These are phyloP conservation scores for Aquilaria agallochum DNA, from an alignment of 441 rosid species.

Conservation along the genomic window DNA sequence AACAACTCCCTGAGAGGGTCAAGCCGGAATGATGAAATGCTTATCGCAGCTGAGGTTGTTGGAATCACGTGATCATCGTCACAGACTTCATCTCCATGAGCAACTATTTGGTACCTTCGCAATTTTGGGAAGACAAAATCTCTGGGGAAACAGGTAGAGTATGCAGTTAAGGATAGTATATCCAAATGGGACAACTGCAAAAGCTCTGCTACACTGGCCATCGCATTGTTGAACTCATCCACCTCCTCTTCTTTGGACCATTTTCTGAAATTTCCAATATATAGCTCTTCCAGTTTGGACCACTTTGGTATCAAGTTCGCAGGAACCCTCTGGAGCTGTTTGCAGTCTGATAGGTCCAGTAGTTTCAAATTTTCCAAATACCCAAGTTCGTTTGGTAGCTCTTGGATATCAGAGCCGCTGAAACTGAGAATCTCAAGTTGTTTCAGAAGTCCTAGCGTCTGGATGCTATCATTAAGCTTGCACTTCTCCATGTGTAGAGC, in stretches of 20 bases:
- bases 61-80: neutral
- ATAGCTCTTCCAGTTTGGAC: slow-evolving; percentile 10
- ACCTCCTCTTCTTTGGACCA: slow-evolving; percentile 3
- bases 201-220: slow-evolving; percentile 13
- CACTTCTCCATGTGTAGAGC: neutral
- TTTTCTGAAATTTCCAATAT: neutral
- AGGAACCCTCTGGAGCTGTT: neutral
- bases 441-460: slow-evolving; percentile 4
- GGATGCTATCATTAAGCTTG: neutral
- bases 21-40: neutral
- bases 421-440: slow-evolving; percentile 15
- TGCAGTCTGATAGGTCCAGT: neutral
- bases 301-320: neutral
- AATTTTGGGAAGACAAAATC: neutral
- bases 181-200: neutral
- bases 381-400: slow-evolving; percentile 6
- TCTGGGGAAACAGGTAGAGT: neutral
- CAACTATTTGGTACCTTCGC: slow-evolving; percentile 3
- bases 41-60: neutral
- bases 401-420: neutral
- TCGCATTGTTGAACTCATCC: too few species aligned
- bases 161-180: neutral
- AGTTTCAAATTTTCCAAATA: slow-evolving; percentile 11
- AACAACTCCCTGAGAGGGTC: slow-evolving; percentile 10
- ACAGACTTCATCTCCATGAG: neutral